Base-by-base conservation (phyloP, 2,329 filamentous ascomycete genomes). In the Curvularia lunata region DNA sequence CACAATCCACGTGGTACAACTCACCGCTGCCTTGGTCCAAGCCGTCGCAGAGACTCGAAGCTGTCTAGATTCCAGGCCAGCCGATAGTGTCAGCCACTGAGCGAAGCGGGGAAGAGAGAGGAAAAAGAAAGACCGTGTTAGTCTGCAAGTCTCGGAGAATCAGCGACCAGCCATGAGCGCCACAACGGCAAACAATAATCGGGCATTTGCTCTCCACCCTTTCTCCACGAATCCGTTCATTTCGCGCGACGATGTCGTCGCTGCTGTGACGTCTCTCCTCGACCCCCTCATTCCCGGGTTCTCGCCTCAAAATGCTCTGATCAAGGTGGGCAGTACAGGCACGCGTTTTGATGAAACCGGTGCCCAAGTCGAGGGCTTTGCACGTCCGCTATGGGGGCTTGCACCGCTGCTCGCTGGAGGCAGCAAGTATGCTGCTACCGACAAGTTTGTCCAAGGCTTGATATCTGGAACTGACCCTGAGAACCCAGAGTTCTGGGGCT, bases 341-440 rank as follows among this genome's bases (percentile, higher is more conserved):
- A 91, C 91, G 19, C 82, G 89, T 25, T 93, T 92, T 73, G 91
- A 93, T 71, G 88, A 91, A 73, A 85, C 86, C 1, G 90, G 89
- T 8, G 89, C 90, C 1, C 89, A 92, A 70, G 84, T 93, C 32
- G 91, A 94, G 76, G 90, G 90, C 23, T 88, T 88, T 69, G 88
- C 87, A 43, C 85, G 91, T 1, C 90, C 91, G 0, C 81, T 93
- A 49, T 93, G 90, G 90, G 91, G 87, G 1, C 77, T 93, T 18
- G 87, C 88, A 3, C 86, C 87, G 16, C 79, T 93, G 16, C 79
- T 93, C 6, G 89, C 86, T 7, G 89, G 90, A 7, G 86, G 85
- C 5, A 87, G 86, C 49, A 78, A 84, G 38, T 92, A 91, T 71
- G 78, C 81, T 12, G 86, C 85, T 1, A 85, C 86, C 1, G 77